Evolutionary conservation across 345 rosid genomes (phyloP), one percentile per base, ranked within the genome.

Genomic region (Mangifera indica): DNA sequence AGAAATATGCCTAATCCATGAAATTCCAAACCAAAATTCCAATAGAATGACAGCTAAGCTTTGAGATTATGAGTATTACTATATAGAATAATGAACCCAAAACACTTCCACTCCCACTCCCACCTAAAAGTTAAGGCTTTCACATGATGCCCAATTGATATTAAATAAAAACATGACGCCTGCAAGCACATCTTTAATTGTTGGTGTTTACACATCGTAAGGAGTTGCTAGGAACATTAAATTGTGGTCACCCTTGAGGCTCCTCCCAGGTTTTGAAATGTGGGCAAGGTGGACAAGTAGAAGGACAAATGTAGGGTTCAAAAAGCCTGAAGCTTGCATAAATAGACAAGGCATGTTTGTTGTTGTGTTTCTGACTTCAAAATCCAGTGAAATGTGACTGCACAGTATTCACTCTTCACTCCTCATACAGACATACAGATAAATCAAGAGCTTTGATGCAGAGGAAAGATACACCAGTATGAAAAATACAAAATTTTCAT

Each of bases 11-110:
- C 82, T 64, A 84, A 78, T 77, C 83, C 88, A 75, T 85, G 81
- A 70, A 66, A 72, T 53, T 83, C 90, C 90, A 89, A 80, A 76
- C 78, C 80, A 72, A 82, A 71, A 79, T 73, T 78, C 88, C 87
- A 84, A 74, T 26, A 58, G 86, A 87, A 88, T 73, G 90, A 79
- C 90, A 86, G 66, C 87, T 78, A 75, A 68, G 77, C 67, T 75
- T 74, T 74, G 66, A 63, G 59, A 66, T 52, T 67, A 76, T 57
- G n/a, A 61, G 5, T 11, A 2, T 34, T 13, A 66, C 2, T 22
- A 29, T 66, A 42, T 26, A 65, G 17, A 60, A 70, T 13, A 37
- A 15, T 54, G 62, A 64, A 70, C 81, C 60, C 70, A 49, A 67
- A 5, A 54, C 17, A 49, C 40, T 37, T 2, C n/a, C n/a, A n/a